A percentile compares a stretch with the other conserved stretches of the same genome.
Evolutionary conservation across 768 basidiomycete species (phyloP).

Genomic region (Amanita pseudoporphyria): DNA sequence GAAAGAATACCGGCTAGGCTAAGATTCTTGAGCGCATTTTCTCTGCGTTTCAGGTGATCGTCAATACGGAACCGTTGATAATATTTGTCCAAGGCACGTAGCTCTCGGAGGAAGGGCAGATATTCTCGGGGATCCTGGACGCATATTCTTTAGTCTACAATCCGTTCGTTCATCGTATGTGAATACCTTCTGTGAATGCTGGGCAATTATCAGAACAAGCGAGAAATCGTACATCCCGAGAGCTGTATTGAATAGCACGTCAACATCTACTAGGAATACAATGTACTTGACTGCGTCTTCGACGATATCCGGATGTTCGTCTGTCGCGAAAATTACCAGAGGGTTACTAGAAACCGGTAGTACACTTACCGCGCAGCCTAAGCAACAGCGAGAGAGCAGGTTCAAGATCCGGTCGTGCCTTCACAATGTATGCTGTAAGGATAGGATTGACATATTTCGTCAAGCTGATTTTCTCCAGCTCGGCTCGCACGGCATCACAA

Average conservation of each 20-base stretch:
- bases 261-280: constrained; percentile 93
- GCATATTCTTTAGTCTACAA: constrained; percentile 7
- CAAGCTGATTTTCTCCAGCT: constrained; percentile 64
- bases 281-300: constrained; percentile 98
- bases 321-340: constrained; percentile 15
- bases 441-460: constrained; percentile 85
- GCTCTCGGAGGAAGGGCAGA: constrained; percentile 89
- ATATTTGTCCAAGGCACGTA: constrained; percentile 67
- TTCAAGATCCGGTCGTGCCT: constrained; percentile 86
- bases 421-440: constrained; percentile 87
- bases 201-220: constrained; percentile 90
- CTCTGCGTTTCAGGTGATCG: constrained; percentile 74
- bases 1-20: constrained; percentile 50
- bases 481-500: constrained; percentile 66
- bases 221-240: constrained; percentile 99
- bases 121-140: constrained; percentile 93
- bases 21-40: constrained; percentile 68
- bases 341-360: not conserved
- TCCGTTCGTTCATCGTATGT: not conserved
- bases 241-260: constrained; percentile 86
- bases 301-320: constrained; percentile 60
- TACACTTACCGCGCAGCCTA: constrained; percentile 57
- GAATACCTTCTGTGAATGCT: constrained; percentile 88
- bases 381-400: constrained; percentile 69
- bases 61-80: constrained; percentile 91